These are phyloP conservation scores for Smittium culicis DNA, from an alignment of 371 early-diverging fungal species.

Conservation along the genomic window DNA sequence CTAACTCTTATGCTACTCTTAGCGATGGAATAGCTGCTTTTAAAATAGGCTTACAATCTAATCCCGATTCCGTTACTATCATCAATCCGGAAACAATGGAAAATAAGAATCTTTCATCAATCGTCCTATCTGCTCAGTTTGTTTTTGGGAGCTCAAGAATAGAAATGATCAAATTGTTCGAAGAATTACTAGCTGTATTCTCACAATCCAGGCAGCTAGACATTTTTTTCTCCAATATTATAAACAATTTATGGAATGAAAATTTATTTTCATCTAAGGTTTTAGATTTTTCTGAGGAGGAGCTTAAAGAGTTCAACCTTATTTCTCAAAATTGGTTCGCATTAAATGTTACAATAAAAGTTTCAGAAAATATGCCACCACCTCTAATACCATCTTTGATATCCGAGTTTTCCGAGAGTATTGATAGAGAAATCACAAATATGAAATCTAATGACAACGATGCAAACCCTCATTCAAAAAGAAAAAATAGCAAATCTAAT, in stretches of 20 bases:
- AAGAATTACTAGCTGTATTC: neutral
- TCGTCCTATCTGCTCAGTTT: neutral
- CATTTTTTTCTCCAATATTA: neutral
- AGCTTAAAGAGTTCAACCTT: neutral
- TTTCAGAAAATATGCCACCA: neutral
- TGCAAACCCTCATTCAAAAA: neutral
- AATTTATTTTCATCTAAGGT: neutral
- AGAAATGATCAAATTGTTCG: neutral
- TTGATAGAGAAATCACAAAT: neutral
- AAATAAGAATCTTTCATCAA: neutral
- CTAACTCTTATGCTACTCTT: neutral
- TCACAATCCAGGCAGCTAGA: neutral
- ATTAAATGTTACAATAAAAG: neutral
- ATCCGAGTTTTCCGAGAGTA: neutral
- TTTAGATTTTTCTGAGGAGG: neutral
- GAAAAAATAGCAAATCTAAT: neutral
- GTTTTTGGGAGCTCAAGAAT: neutral
- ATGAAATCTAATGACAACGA: neutral
- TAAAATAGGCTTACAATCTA: neutral
- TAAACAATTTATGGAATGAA: neutral
- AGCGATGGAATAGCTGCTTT: neutral
- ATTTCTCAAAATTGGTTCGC: neutral
- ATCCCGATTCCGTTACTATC: neutral
- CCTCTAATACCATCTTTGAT: neutral
- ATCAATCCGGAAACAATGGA: neutral